Evolutionary conservation across 129 eudicot genomes (phyloP).

Genomic region (Centaurea solstitialis): DNA sequence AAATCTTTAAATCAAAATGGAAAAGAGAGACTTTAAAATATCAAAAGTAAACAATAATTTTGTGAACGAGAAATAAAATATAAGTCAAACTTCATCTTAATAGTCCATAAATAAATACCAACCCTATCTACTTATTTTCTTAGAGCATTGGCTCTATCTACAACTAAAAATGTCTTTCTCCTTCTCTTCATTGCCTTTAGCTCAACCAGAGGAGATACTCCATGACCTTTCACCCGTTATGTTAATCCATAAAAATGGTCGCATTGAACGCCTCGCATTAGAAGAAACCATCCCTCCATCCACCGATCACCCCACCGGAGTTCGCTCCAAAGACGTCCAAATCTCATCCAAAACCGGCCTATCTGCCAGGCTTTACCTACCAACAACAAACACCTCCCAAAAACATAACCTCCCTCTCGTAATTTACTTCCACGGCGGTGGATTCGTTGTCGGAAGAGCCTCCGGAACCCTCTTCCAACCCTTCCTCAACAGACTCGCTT

Average conservation of each 20-base stretch:
- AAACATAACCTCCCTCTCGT: conserved; percentile 21
- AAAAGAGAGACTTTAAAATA: no score
- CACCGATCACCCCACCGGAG: conserved; percentile 26
- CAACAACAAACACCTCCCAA: not conserved
- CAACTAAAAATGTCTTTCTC: not conserved
- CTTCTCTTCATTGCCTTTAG: not conserved
- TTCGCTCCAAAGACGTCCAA: conserved; percentile 26
- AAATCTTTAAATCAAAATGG: no score
- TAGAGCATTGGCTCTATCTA: not conserved
- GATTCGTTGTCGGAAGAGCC: conserved; percentile 12
- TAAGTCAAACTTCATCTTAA: no score
- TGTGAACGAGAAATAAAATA: no score
- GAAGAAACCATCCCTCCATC: not conserved
- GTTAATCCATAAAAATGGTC: conserved; percentile 20
- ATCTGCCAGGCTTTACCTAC: conserved; percentile 38
- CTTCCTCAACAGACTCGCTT: conserved; percentile 16
- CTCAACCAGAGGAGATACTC: not conserved
- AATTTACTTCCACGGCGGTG: conserved; percentile 42
- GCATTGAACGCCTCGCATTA: not conserved
- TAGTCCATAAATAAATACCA: not conserved
- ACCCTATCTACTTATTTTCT: not conserved
- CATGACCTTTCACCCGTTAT: conserved; percentile 17
- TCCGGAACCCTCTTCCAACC: conserved; percentile 20
- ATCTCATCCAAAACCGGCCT: conserved; percentile 8
- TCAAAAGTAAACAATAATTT: no score